These are phyloP conservation scores for Butyriboletus loyo DNA, from an alignment of 768 basidiomycete genomes.

Conservation along the genomic window DNA sequence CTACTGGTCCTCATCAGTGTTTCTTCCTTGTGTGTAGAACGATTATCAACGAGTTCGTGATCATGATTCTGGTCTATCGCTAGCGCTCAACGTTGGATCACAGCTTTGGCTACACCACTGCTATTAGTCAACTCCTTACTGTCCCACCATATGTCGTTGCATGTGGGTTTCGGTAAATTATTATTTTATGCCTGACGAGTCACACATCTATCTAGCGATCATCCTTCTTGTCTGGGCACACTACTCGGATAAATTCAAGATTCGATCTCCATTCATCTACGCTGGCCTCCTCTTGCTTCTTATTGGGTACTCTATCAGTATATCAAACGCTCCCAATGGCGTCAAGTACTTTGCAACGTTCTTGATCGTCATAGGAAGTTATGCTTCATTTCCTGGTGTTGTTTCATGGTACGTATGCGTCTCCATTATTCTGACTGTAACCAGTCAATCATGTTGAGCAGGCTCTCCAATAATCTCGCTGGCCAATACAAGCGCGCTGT, in stretches of 20 bases:
- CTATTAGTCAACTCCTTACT: slow-evolving; percentile 62
- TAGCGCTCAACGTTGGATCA: slow-evolving; percentile 1
- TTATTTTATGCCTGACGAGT: not conserved
- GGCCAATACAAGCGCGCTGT: slow-evolving; percentile 63
- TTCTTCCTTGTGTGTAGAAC: slow-evolving; percentile 36
- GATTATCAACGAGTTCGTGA: slow-evolving; percentile 49
- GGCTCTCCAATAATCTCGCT: slow-evolving; percentile 52
- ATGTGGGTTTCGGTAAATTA: slow-evolving; percentile 38
- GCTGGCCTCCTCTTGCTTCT: slow-evolving; percentile 48
- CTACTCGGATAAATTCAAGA: slow-evolving; percentile 53
- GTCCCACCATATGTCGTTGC: slow-evolving; percentile 66
- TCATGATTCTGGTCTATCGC: not conserved
- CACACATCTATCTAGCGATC: slow-evolving; percentile 39
- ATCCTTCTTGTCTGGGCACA: slow-evolving; percentile 49
- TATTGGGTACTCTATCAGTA: slow-evolving; percentile 63
- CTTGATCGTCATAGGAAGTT: slow-evolving; percentile 63
- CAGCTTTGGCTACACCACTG: slow-evolving; percentile 57
- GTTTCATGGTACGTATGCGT: slow-evolving; percentile 50
- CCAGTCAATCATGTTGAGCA: slow-evolving; percentile 18
- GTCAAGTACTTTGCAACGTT: slow-evolving; percentile 75
- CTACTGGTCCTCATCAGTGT: not conserved
- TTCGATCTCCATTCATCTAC: slow-evolving; percentile 58
- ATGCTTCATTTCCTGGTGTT: slow-evolving; percentile 53
- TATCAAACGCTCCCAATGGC: slow-evolving; percentile 47
- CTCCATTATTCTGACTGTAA: slow-evolving; percentile 1